Percentiles rank a stretch among this genome's conserved stretches.
Evolutionary conservation across 257 asterid genomes (phyloP).

Genomic region (Nicotiana attenuata): DNA sequence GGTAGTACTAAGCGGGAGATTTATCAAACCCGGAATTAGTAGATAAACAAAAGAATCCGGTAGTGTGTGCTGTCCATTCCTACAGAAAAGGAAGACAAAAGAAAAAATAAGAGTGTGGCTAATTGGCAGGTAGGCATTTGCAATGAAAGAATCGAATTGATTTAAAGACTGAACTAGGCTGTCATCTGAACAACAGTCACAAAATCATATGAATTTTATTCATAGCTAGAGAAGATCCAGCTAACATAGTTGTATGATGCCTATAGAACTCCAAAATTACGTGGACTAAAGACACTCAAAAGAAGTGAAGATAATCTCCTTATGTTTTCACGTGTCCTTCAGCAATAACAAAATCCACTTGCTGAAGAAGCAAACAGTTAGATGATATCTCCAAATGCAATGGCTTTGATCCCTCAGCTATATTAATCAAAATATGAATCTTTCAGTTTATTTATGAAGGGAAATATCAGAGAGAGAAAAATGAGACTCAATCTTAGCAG

Average conservation of each 20-base stretch:
- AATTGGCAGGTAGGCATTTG: background rate
- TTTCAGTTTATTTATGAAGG: background rate
- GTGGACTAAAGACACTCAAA: background rate
- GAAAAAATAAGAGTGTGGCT: background rate
- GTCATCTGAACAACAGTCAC: background rate
- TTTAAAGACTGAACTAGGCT: background rate
- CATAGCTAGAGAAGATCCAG: background rate
- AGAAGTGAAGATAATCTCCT: slow-evolving; percentile 1
- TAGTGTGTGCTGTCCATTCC: slow-evolving; percentile 80
- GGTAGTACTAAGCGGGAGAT: background rate
- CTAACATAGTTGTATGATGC: background rate
- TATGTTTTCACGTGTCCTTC: background rate
- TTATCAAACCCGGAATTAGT: slow-evolving; percentile 75
- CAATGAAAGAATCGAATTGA: background rate
- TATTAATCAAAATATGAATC: background rate
- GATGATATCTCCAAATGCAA: background rate
- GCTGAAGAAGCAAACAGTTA: background rate
- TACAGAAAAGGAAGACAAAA: slow-evolving; percentile 18
- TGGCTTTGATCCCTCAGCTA: background rate
- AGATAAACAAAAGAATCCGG: slow-evolving; percentile 84
- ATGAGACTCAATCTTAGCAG: background rate
- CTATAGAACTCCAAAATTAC: background rate
- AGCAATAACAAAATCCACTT: background rate
- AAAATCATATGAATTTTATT: background rate
- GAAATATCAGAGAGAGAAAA: background rate